Evolutionary conservation across 352 stramenopile species (phyloP).

Genomic region (Globisporangium okanoganense): DNA sequence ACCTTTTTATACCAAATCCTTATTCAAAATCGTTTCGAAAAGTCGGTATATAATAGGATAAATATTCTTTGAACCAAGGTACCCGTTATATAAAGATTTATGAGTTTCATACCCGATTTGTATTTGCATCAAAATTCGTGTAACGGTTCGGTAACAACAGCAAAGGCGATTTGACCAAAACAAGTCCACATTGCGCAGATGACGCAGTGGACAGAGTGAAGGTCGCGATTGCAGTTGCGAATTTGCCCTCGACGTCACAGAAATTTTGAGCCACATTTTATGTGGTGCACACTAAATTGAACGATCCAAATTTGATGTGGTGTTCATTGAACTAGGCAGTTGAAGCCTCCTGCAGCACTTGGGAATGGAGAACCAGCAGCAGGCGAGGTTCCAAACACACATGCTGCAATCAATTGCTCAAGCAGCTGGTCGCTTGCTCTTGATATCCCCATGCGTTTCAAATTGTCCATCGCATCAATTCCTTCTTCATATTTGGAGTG

Average conservation of each 20-base stretch:
- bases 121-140: not conserved
- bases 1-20: too few species aligned
- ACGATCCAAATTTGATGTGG: not conserved
- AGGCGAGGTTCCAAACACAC: too few species aligned
- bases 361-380: too few species aligned
- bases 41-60: not conserved
- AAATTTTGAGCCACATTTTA: not conserved
- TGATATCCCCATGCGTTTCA: too few species aligned
- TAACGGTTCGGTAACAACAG: not conserved
- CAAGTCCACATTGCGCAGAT: slow-evolving; percentile 6
- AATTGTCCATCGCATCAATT: too few species aligned
- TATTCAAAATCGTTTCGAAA: too few species aligned
- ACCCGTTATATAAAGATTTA: not conserved
- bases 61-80: not conserved
- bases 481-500: too few species aligned
- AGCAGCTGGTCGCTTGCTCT: too few species aligned
- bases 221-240: not conserved
- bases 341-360: too few species aligned
- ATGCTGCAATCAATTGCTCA: too few species aligned
- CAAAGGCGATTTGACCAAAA: not conserved
- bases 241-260: not conserved
- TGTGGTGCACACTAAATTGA: not conserved
- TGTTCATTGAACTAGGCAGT: not conserved
- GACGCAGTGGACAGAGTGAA: slow-evolving; percentile 3
- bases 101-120: too few species aligned